A percentile compares a stretch with the other conserved stretches of the same genome.
Evolutionary conservation across 352 stramenopile species (phyloP).

Genomic region (Pythium phragmiticola): DNA sequence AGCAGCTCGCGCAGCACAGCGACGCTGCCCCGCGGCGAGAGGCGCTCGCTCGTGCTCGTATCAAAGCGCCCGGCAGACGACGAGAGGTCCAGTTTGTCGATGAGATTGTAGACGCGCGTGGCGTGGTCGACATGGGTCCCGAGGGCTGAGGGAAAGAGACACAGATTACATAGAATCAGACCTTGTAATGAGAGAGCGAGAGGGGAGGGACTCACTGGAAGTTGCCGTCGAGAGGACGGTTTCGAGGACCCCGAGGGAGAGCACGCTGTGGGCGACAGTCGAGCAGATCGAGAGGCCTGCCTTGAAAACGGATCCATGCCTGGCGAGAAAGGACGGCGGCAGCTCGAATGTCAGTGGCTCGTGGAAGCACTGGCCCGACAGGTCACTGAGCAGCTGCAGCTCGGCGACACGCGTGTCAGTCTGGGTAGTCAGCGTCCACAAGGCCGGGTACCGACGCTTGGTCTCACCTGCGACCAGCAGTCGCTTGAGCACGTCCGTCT

Average conservation of each 20-base stretch:
- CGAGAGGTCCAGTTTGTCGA: conserved; percentile 19
- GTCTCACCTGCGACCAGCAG: conserved; percentile 12
- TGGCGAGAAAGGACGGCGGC: conserved; percentile 19
- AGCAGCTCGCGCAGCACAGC: conserved; percentile 17
- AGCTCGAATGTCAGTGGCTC: conserved; percentile 21
- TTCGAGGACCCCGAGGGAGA: conserved; percentile 10
- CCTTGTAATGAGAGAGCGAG: no score
- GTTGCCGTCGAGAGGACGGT: neutral
- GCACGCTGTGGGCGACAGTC: conserved; percentile 5
- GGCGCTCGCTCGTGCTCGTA: neutral
- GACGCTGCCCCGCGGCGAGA: conserved; percentile 11
- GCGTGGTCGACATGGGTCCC: conserved; percentile 1
- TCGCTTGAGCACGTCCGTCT: conserved; percentile 24
- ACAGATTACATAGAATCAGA: neutral
- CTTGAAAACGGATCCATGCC: conserved; percentile 7
- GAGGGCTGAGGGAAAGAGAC: neutral
- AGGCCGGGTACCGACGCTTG: conserved; percentile 12
- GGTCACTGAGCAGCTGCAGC: conserved; percentile 19
- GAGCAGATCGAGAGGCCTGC: conserved; percentile 17
- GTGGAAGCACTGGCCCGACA: conserved; percentile 24
- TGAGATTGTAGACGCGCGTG: neutral
- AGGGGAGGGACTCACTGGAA: conserved; percentile 2
- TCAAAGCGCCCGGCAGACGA: neutral
- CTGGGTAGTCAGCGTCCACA: conserved; percentile 15
- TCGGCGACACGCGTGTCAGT: neutral